A percentile compares a stretch with the other conserved stretches of the same genome.
Evolutionary conservation across 305 asterid species (phyloP).

Genomic region (Rubia tinctorum): DNA sequence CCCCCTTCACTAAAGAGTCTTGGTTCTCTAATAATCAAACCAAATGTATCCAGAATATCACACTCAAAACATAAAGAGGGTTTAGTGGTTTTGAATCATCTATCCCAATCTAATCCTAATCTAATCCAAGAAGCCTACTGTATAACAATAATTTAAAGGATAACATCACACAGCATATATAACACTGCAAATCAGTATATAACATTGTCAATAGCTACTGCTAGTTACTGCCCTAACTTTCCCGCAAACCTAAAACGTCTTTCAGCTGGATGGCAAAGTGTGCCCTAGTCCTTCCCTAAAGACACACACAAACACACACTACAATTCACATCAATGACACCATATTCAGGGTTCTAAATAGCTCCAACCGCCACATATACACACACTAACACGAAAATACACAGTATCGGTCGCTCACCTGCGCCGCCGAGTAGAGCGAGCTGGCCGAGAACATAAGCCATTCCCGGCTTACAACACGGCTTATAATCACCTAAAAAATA

Average conservation of each 20-base stretch:
- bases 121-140: background rate
- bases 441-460: slow-evolving; percentile 92
- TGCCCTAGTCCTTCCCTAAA: background rate
- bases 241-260: background rate
- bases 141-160: no score
- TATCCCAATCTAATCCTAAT: background rate
- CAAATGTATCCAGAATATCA: background rate
- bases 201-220: no score
- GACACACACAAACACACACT: background rate
- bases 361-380: background rate
- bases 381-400: background rate
- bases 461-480: slow-evolving; percentile 24
- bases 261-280: background rate
- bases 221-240: background rate
- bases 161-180: no score
- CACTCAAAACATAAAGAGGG: no score
- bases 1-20: background rate
- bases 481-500: slow-evolving; percentile 2
- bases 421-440: slow-evolving; percentile 81
- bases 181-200: no score
- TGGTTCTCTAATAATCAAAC: background rate
- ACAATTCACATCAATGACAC: no score
- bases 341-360: slow-evolving; percentile 4
- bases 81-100: no score
- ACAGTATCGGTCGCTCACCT: slow-evolving; percentile 33